Evolutionary conservation across 1,284 basidiomycete genomes (phyloP).

Genomic region (Tylopilus sp.): DNA sequence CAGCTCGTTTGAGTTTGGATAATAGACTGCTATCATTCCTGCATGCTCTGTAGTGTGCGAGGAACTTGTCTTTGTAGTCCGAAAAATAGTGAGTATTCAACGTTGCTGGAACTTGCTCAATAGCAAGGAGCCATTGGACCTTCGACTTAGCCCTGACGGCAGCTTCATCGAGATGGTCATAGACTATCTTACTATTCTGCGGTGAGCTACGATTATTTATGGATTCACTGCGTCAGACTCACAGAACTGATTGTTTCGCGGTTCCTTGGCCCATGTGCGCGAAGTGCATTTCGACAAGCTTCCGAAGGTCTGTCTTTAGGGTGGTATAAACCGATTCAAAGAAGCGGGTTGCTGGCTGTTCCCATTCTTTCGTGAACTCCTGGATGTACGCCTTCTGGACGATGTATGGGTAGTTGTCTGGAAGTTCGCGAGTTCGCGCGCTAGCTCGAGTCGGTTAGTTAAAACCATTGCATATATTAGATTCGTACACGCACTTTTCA

Average conservation of each 20-base stretch:
- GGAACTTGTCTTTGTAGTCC: not conserved
- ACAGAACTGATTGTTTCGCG: constrained; percentile 50
- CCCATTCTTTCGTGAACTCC: constrained; percentile 59
- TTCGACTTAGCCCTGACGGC: not conserved
- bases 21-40: not conserved
- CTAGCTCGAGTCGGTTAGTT: constrained; percentile 43
- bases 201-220: not conserved
- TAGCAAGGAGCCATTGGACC: not conserved
- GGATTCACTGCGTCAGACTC: not conserved
- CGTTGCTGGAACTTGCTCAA: not conserved
- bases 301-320: constrained; percentile 50
- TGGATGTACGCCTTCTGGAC: constrained; percentile 64
- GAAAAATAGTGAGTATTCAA: not conserved
- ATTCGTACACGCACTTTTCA: constrained; percentile 46
- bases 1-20: not conserved
- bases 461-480: not conserved
- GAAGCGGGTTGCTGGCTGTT: constrained; percentile 53
- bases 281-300: constrained; percentile 59
- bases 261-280: constrained; percentile 61
- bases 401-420: constrained; percentile 69
- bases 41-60: not conserved
- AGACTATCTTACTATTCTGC: not conserved
- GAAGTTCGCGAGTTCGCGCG: constrained; percentile 72
- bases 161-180: not conserved
- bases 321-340: constrained; percentile 56